Conservation (phyloP, 2,329 filamentous ascomycete genomes). For the Reticulascus tulasneorum region DNA sequence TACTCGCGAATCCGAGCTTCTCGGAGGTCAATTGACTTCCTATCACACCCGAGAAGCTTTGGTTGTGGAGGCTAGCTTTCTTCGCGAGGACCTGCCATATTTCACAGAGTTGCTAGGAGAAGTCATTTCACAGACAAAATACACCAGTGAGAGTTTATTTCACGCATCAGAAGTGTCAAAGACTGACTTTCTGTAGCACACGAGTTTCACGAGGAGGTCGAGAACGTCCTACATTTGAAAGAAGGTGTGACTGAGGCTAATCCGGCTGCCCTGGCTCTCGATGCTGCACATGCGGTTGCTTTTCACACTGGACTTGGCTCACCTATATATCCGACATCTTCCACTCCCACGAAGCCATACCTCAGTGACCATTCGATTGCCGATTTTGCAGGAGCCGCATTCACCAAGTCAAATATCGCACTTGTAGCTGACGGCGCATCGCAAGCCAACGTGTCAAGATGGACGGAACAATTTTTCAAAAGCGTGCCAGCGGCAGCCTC, state of each 20-base stretch:
- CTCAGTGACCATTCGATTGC: conserved; percentile 71
- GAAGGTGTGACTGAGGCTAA: conserved; percentile 62
- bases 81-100: conserved; percentile 93
- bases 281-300: conserved; percentile 79
- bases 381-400: conserved; percentile 73
- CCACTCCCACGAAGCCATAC: conserved; percentile 73
- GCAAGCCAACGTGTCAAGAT: conserved; percentile 73
- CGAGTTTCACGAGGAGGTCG: conserved; percentile 86
- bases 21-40: conserved; percentile 83
- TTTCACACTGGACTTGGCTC: conserved; percentile 92
- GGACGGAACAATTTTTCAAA: conserved; percentile 91
- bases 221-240: conserved; percentile 70
- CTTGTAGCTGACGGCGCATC: conserved; percentile 86
- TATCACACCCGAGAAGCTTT: conserved; percentile 93
- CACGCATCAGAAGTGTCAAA: not conserved
- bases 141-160: conserved; percentile 55
- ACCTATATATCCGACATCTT: conserved; percentile 68
- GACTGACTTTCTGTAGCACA: conserved; percentile 55
- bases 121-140: conserved; percentile 84
- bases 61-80: conserved; percentile 89
- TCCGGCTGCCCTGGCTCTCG: conserved; percentile 68
- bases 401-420: conserved; percentile 86
- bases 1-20: conserved; percentile 88
- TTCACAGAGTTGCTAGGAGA: conserved; percentile 94
- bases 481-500: conserved; percentile 54